Evolutionary conservation across 2,329 filamentous ascomycete species (phyloP).

Genomic region (Waltergamsia citrina): DNA sequence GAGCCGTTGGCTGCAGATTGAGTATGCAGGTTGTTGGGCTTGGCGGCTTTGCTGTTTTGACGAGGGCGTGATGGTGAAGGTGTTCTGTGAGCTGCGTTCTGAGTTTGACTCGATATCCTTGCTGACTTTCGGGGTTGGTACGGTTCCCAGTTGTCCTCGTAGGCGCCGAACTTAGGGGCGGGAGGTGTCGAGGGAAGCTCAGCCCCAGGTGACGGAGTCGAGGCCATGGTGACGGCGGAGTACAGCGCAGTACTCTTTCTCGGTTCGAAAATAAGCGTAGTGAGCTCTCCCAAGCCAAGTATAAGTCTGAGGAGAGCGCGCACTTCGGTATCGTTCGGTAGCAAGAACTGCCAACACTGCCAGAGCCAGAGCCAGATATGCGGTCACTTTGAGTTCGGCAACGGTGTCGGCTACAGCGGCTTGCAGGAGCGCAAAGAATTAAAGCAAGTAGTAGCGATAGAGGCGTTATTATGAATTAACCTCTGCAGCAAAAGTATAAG

Average conservation of each 20-base stretch:
- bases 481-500: no score
- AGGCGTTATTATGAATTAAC: no score
- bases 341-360: not conserved
- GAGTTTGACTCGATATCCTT: conserved; percentile 52
- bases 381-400: not conserved
- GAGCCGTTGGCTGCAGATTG: not conserved
- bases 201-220: conserved; percentile 4
- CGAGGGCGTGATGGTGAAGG: conserved; percentile 33
- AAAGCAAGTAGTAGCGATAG: not conserved
- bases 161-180: conserved; percentile 3
- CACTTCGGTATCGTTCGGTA: not conserved
- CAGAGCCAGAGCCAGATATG: not conserved
- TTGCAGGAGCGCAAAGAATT: not conserved
- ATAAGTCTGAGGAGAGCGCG: not conserved
- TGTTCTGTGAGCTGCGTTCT: conserved; percentile 41
- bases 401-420: not conserved
- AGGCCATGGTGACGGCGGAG: conserved; percentile 4
- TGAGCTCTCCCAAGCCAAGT: no score
- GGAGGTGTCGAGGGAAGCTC: conserved; percentile 6
- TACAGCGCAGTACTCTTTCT: no score
- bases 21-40: not conserved
- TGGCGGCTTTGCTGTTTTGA: conserved; percentile 8
- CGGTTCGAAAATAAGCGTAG: no score
- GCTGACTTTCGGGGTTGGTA: conserved; percentile 63
- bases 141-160: conserved; percentile 59